Evolutionary conservation across 1,284 basidiomycete genomes (phyloP), one percentile per base, ranked within the genome.

Genomic region (Porphyrellus sp.): DNA sequence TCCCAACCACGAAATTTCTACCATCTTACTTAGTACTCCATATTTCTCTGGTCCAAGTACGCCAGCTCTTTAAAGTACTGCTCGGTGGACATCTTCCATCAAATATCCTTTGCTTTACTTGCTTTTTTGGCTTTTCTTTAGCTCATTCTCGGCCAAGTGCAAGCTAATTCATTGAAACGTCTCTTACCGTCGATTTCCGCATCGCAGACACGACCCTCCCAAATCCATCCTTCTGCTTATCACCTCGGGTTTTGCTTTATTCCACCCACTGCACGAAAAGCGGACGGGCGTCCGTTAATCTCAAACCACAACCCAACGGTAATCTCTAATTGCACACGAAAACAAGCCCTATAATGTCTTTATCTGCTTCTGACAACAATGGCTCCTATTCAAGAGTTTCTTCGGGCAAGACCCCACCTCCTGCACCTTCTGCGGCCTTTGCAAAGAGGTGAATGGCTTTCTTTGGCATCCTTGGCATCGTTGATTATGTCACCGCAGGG

Each of bases 391-490:
- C 85, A 65, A 85, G 86, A 76, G 82, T 79, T 68, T 78, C 87
- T 60, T 86, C 86, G 68, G 89, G 89, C 59, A 91, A 91, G 74
- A 91, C 91, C 3, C 90, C 91, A 55, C 90, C 90, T 55, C 91
- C 90, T 47, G 91, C 91, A 21, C 90, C 91, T 51, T 93, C 91
- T 55, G 90, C 91, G 60, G 91, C 89, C 28, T 93, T 79, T 72
- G 89, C 90, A 40, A 91, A 91, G 79, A 82, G 90, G 91, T 92
- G 48, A 49, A 53, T 34, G 41, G 46, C 55, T 55, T 57, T 52
- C 45, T 44, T 48, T 51, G 46, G 39, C 45, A 40, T 62, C 43
- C 20, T 52, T 46, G 48, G 50, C 53, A 43, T 58, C 51, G 46
- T 59, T 60, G 54, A 54, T 55, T 23, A 57, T 47, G 34, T 30